Percentiles rank a stretch among this genome's conserved stretches.
Evolutionary conservation across 768 basidiomycete genomes (phyloP).

Genomic region (Leccinum boreale): DNA sequence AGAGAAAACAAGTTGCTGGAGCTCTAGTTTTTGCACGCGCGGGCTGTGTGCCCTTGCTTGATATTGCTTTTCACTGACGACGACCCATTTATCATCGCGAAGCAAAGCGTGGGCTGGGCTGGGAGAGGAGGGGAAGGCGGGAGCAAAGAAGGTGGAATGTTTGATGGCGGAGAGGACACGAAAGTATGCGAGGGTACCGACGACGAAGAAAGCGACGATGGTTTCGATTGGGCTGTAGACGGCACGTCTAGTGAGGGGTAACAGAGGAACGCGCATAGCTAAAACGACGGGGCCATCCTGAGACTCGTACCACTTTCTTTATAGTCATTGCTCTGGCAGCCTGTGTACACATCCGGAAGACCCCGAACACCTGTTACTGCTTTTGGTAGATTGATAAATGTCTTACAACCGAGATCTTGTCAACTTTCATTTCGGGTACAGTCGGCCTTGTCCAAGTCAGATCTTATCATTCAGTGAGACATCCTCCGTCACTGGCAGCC

Average conservation of each 20-base stretch:
- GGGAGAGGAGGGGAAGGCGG: constrained; percentile 42
- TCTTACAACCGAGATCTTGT: background rate
- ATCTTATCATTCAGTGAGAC: background rate
- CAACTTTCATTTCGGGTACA: too few relatives aligned
- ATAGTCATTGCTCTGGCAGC: background rate
- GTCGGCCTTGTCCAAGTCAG: background rate
- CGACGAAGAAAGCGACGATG: constrained; percentile 83
- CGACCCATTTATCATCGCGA: constrained; percentile 58
- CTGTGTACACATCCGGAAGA: constrained; percentile 9
- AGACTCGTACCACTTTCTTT: constrained; percentile 26
- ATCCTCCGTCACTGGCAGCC: background rate
- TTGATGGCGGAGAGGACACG: constrained; percentile 89
- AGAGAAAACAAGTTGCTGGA: constrained; percentile 72
- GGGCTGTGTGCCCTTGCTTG: constrained; percentile 31
- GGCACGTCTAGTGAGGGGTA: constrained; percentile 68
- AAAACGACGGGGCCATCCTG: background rate
- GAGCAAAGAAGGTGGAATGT: constrained; percentile 76
- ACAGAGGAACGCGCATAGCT: constrained; percentile 56
- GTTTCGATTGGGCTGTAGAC: constrained; percentile 83
- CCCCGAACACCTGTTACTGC: constrained; percentile 21
- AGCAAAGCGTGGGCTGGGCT: constrained; percentile 57
- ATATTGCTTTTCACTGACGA: constrained; percentile 55
- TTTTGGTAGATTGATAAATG: constrained; percentile 2
- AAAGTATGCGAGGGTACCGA: constrained; percentile 93
- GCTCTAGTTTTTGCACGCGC: constrained; percentile 45